Conservation (phyloP, 495 filamentous ascomycete species). For the Neurospora sp. region DNA sequence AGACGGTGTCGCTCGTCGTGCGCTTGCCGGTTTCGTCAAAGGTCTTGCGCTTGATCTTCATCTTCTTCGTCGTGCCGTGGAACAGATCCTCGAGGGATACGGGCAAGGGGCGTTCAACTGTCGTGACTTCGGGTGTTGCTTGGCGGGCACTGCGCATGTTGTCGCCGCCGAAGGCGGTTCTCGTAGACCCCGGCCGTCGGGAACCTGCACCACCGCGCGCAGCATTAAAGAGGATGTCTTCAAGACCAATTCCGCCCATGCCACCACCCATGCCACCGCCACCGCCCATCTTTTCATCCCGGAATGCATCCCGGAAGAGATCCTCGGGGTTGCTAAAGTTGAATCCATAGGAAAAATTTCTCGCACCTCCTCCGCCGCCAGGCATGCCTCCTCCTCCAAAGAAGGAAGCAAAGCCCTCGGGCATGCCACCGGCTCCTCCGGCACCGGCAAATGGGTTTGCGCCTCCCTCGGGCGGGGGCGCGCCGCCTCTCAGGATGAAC, state of each 20-base stretch:
- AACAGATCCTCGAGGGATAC: slow-evolving; percentile 82
- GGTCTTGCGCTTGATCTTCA: slow-evolving; percentile 93
- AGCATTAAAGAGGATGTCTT: slow-evolving; percentile 22
- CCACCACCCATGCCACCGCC: slow-evolving; percentile 23
- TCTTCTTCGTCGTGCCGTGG: slow-evolving; percentile 80
- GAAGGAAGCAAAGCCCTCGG: slow-evolving; percentile 18
- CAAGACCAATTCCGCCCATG: slow-evolving; percentile 22
- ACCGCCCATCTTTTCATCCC: slow-evolving; percentile 30
- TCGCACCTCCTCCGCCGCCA: slow-evolving; percentile 28
- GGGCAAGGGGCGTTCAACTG: slow-evolving; percentile 73
- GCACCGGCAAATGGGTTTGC: slow-evolving; percentile 40
- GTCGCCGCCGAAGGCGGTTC: slow-evolving; percentile 34
- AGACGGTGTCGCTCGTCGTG: slow-evolving; percentile 73
- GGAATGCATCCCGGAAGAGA: slow-evolving; percentile 76
- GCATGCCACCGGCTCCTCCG: slow-evolving; percentile 30
- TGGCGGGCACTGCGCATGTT: slow-evolving; percentile 36
- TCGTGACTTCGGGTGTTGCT: slow-evolving; percentile 75
- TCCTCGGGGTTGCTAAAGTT: slow-evolving; percentile 71
- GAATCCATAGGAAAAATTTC: slow-evolving; percentile 61
- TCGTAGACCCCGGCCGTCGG: slow-evolving; percentile 20
- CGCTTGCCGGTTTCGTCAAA: slow-evolving; percentile 80
- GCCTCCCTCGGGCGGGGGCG: slow-evolving; percentile 38
- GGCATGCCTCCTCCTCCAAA: slow-evolving; percentile 13
- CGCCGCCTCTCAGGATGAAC: slow-evolving; percentile 77
- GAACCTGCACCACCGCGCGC: slow-evolving; percentile 26